These are phyloP conservation scores for Tolypocladium pustulatum DNA, from an alignment of 2,329 filamentous ascomycete species.

Conservation along the genomic window DNA sequence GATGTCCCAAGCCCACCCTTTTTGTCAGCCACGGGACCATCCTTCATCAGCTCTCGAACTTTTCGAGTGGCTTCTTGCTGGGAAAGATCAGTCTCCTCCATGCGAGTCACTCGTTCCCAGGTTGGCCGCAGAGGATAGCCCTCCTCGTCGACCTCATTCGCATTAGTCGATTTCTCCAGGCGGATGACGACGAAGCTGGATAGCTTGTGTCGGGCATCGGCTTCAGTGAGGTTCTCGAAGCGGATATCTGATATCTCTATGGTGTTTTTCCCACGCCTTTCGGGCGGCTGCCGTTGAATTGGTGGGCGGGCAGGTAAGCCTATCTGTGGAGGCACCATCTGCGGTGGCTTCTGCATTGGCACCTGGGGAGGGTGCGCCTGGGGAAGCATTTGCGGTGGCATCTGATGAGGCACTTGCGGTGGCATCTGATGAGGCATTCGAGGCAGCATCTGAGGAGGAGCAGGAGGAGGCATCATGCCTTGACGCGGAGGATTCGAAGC, in stretches of 20 bases:
- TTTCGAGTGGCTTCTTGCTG: slow-evolving; percentile 24
- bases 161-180: slow-evolving; percentile 26
- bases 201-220: slow-evolving; percentile 26
- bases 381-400: background rate
- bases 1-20: slow-evolving; percentile 21
- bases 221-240: slow-evolving; percentile 22
- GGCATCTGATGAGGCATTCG: background rate
- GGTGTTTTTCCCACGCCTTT: slow-evolving; percentile 7
- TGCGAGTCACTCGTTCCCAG: slow-evolving; percentile 28
- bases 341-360: background rate
- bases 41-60: slow-evolving; percentile 25
- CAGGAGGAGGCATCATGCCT: background rate
- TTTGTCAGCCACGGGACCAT: slow-evolving; percentile 23
- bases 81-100: slow-evolving; percentile 23
- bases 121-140: slow-evolving; percentile 21
- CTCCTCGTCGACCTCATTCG: slow-evolving; percentile 23
- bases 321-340: background rate
- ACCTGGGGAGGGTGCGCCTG: background rate
- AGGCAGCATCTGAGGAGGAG: background rate
- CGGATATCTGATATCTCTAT: slow-evolving; percentile 25
- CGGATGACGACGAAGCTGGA: slow-evolving; percentile 30
- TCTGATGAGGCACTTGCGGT: background rate
- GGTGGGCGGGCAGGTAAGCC: background rate
- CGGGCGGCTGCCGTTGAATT: background rate
- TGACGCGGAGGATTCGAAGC: background rate